Conservation (phyloP, 495 filamentous ascomycete genomes). For the Daldinia decipiens region DNA sequence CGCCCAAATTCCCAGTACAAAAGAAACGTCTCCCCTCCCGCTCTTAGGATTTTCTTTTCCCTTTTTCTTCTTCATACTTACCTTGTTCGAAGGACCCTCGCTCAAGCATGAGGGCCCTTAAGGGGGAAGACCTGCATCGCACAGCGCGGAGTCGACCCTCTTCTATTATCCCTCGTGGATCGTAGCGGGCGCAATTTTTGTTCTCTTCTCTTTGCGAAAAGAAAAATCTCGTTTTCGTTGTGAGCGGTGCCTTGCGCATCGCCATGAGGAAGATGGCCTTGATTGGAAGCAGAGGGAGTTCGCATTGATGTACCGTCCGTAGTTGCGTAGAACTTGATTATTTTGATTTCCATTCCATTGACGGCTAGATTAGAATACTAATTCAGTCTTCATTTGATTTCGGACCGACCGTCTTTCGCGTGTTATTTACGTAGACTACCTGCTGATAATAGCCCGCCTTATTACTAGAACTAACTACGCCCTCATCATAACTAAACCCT, state of each 20-base stretch:
- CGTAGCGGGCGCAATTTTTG: conserved; percentile 58
- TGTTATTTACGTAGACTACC: too few relatives aligned
- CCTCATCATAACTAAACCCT: too few relatives aligned
- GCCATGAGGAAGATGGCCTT: conserved; percentile 37
- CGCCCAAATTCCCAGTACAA: conserved; percentile 5
- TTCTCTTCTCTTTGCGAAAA: conserved; percentile 13
- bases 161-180: conserved; percentile 75
- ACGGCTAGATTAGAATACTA: too few relatives aligned
- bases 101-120: conserved; percentile 70
- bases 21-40: not conserved
- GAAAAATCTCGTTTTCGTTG: conserved; percentile 26
- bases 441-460: too few relatives aligned
- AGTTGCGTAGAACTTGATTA: too few relatives aligned
- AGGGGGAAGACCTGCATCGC: conserved; percentile 78
- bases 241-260: conserved; percentile 36
- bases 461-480: too few relatives aligned
- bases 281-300: not conserved
- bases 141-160: conserved; percentile 74
- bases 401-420: too few relatives aligned
- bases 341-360: too few relatives aligned
- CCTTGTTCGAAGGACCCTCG: conserved; percentile 71
- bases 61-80: conserved; percentile 75
- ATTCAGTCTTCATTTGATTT: too few relatives aligned
- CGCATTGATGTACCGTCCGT: too few relatives aligned
- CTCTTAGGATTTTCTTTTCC: conserved; percentile 1